Conservation (phyloP, 192 early-diverging fungal genomes). For the Rhizophagus prolifer region DNA sequence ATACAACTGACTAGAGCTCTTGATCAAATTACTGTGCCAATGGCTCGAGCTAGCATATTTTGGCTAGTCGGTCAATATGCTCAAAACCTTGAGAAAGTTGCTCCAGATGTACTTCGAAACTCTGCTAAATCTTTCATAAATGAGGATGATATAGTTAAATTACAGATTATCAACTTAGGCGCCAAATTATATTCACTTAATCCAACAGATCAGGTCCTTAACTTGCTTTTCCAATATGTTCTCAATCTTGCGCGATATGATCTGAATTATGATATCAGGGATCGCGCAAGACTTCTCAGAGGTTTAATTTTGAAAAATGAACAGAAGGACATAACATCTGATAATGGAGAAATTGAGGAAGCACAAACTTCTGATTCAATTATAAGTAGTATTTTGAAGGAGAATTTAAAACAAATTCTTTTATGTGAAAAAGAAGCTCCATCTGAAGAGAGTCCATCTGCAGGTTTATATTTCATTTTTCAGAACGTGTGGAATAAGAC, state of each 20-base stretch:
- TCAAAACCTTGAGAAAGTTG: conserved; percentile 58
- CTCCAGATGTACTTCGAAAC: conserved; percentile 80
- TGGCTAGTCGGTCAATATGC: conserved; percentile 86
- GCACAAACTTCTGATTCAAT: conserved; percentile 4
- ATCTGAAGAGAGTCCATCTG: conserved; percentile 49
- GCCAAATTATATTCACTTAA: conserved; percentile 63
- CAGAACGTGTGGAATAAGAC: too few species aligned
- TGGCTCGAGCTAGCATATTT: conserved; percentile 81
- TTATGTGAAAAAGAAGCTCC: conserved; percentile 55
- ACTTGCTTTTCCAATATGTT: conserved; percentile 66
- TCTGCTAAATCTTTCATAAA: conserved; percentile 61
- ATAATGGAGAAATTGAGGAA: conserved; percentile 19
- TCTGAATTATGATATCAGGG: conserved; percentile 83
- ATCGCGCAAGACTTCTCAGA: conserved; percentile 78
- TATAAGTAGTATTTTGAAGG: conserved; percentile 37
- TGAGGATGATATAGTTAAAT: conserved; percentile 70
- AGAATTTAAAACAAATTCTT: conserved; percentile 59
- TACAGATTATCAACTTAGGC: conserved; percentile 80
- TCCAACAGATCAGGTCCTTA: conserved; percentile 43
- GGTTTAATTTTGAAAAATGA: conserved; percentile 44
- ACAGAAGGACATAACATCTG: neutral
- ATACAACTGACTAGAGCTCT: conserved; percentile 59
- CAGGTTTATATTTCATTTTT: conserved; percentile 33
- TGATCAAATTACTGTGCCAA: conserved; percentile 64
- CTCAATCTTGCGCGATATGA: conserved; percentile 91